Percentiles rank a stretch among this genome's conserved stretches.
Evolutionary conservation across 208 protist genomes (phyloP).

Genomic region (Herpetomonas muscarum): DNA sequence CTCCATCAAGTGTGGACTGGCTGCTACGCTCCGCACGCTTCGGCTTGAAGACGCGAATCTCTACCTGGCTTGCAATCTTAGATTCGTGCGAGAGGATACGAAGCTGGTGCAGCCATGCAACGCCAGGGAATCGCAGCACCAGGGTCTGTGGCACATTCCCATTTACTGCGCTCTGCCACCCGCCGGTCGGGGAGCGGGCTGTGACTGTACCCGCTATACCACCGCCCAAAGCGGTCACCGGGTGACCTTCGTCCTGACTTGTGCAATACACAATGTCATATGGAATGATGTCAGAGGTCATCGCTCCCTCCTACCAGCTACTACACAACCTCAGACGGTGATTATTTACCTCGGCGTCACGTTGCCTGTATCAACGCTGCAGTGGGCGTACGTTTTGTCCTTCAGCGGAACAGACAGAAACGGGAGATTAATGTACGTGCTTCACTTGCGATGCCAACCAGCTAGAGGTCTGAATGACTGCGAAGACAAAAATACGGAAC

Average conservation of each 20-base stretch:
- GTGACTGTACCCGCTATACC: too few species aligned
- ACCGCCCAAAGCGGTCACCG: conserved; percentile 47
- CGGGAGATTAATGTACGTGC: too few species aligned
- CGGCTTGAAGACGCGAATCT: conserved; percentile 75
- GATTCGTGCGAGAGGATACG: conserved; percentile 79
- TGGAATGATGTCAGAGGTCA: conserved; percentile 27
- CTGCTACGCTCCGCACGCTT: conserved; percentile 9
- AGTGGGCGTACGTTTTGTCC: too few species aligned
- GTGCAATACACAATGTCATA: conserved; percentile 85
- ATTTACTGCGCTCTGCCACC: conserved; percentile 75
- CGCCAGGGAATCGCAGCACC: conserved; percentile 83
- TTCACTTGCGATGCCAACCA: too few species aligned
- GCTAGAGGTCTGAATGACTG: too few species aligned
- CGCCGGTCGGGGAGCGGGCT: too few species aligned
- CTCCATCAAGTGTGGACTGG: too few species aligned
- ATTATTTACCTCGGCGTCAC: too few species aligned
- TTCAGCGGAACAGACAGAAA: too few species aligned
- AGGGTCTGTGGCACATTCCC: conserved; percentile 75
- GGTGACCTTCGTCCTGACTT: conserved; percentile 64
- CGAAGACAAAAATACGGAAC: too few species aligned
- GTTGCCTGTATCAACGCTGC: too few species aligned
- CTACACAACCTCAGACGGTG: too few species aligned
- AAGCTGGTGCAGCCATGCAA: conserved; percentile 79
- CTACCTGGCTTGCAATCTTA: conserved; percentile 84
- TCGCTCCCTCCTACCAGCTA: neutral